Evolutionary conservation across 768 basidiomycete species (phyloP).

Genomic region (Rhodotorula paludigena): DNA sequence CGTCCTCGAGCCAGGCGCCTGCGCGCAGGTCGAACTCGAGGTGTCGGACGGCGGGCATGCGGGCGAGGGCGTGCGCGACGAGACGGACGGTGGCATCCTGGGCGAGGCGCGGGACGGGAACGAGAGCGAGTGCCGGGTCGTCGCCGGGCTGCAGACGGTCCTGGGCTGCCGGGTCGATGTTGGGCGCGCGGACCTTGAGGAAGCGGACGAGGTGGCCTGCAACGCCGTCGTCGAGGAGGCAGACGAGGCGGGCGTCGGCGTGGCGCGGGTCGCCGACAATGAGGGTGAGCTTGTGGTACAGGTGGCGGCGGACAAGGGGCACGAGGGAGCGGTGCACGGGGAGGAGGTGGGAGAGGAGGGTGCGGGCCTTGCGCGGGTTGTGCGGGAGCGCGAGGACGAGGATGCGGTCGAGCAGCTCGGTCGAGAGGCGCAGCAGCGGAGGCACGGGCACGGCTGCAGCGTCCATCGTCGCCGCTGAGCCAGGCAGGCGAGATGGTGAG

Average conservation of each 20-base stretch:
- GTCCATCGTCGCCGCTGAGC: background rate
- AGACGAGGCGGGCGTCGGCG: background rate
- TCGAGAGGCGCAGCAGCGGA: constrained; percentile 15
- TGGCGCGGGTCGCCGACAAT: background rate
- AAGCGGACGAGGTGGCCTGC: background rate
- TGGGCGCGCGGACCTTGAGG: constrained; percentile 8
- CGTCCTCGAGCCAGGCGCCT: constrained; percentile 10
- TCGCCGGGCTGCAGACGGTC: background rate
- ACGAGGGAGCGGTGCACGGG: constrained; percentile 1
- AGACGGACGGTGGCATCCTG: background rate
- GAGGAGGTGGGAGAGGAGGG: background rate
- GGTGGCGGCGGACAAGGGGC: constrained; percentile 10
- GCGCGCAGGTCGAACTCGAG: constrained; percentile 11
- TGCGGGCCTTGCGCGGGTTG: background rate
- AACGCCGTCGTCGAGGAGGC: background rate
- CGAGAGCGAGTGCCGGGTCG: constrained; percentile 1
- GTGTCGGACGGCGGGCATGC: background rate
- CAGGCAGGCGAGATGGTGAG: too few species aligned
- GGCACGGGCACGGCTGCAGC: background rate
- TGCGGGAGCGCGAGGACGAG: background rate
- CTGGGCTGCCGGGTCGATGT: background rate
- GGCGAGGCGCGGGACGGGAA: constrained; percentile 1
- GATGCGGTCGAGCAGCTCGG: constrained; percentile 25
- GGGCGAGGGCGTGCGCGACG: background rate
- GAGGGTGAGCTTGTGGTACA: constrained; percentile 11